Evolutionary conservation across 75 land plant genomes (phyloP), one percentile per base, ranked within the genome.

Genomic region (Sequoiadendron giganteum): DNA sequence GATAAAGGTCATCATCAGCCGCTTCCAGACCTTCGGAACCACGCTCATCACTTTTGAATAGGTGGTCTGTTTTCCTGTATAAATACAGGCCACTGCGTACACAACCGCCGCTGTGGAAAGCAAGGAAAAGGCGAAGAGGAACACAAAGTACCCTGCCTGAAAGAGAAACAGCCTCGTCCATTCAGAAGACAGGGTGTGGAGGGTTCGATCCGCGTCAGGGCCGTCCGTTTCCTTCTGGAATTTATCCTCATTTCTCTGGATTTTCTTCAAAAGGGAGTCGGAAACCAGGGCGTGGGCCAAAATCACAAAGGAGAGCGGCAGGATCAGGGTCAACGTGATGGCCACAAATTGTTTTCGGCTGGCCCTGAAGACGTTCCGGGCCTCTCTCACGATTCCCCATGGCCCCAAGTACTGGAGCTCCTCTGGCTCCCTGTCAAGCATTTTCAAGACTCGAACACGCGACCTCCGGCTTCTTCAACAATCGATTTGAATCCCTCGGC

Each of bases 101-200:
- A 98, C 99, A 54, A 93, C 91, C 39, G 99, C 97, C 32, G 96
- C 97, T 34, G 97, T 97, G 90, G 97, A 95, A 79, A 98, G 96
- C 34, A 98, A 94, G 34, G 99, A 97, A 90, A 98, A 98, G 88
- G 94, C 88, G 88, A 98, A 92, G 87, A 96, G 94, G 88, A 97
- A 94, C 80, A 95, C 82, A 75, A 97, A 87, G 90, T 98, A 98
- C 55, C 84, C 54, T 87, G 91, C 86, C 70, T 94, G 91, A 86
- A 92, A 85, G 85, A 89, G 48, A 58, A 93, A 81, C 52, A 97
- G 91, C 18, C 87, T 86, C 56, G 90, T 76, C 90, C 89, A 89
- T 85, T 92, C 90, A 68, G 70, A 89, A 45, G 81, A 85, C 43
- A 89, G 54, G 32, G 89, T 85, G 45, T 43, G 9, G 1, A 89